Evolutionary conservation across 2,329 filamentous ascomycete genomes (phyloP).

Genomic region (Aspergillus melleus): DNA sequence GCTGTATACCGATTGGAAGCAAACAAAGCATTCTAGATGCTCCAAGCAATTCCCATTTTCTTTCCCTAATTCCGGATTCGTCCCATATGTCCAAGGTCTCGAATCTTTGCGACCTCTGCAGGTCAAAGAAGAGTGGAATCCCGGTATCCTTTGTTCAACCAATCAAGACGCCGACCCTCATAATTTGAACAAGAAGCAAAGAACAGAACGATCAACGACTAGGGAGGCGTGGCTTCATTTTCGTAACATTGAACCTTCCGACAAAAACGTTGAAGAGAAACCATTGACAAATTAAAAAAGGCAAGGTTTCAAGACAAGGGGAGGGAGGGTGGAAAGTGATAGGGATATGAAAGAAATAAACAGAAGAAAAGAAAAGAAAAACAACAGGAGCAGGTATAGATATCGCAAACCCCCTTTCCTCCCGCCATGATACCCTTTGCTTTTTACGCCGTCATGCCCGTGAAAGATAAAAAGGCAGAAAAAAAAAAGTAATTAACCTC

Average conservation of each 20-base stretch:
- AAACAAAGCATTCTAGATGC: slow-evolving; percentile 14
- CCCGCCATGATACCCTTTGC: slow-evolving; percentile 22
- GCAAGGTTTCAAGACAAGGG: slow-evolving; percentile 10
- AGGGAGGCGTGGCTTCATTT: slow-evolving; percentile 25
- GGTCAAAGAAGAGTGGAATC: slow-evolving; percentile 19
- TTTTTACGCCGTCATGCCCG: slow-evolving; percentile 37
- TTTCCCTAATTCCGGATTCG: slow-evolving; percentile 20
- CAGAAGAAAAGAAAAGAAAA: not conserved
- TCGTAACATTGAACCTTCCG: slow-evolving; percentile 22
- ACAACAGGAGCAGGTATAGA: slow-evolving; percentile 15
- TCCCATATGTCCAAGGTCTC: slow-evolving; percentile 25
- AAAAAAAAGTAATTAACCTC: slow-evolving; percentile 17
- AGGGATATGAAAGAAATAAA: slow-evolving; percentile 10
- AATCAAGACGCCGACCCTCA: slow-evolving; percentile 25
- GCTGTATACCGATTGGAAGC: slow-evolving; percentile 23
- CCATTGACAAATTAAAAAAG: slow-evolving; percentile 16
- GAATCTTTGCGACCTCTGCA: slow-evolving; percentile 18
- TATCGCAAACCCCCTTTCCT: slow-evolving; percentile 8
- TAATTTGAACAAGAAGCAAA: slow-evolving; percentile 22
- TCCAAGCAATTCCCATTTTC: slow-evolving; percentile 18
- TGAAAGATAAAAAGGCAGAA: slow-evolving; percentile 24
- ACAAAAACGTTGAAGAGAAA: slow-evolving; percentile 18
- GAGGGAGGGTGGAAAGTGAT: slow-evolving; percentile 6
- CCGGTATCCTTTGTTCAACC: slow-evolving; percentile 18
- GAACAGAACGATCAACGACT: slow-evolving; percentile 22